Evolutionary conservation across 805 yeast genomes (phyloP), one percentile per base, ranked within the genome.

Genomic region (Metschnikowia arizonensis): DNA sequence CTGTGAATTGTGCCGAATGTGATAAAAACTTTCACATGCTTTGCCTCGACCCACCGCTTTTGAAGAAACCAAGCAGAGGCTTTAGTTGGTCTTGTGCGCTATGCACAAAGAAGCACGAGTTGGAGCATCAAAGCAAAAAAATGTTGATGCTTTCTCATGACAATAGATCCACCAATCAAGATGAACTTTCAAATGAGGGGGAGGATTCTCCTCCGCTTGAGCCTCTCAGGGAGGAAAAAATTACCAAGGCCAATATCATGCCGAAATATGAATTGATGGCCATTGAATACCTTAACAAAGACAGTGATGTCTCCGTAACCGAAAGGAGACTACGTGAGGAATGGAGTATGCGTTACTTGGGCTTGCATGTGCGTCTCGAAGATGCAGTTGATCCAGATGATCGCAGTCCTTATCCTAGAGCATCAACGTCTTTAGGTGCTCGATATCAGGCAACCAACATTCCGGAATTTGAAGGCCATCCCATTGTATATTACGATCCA

Each of bases 1-100:
- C 90, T 1, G 81, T 90, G 5, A 76, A 73, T 50, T 90, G 98
- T 65, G 85, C 85, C n/a, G 83, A 76, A 42, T 90, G 98, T 62
- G 71, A 73, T 10, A 73, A 76, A 14, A 71, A 71, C 47, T 88
- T 81, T 53, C 98, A 90, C 65, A 78, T 89, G 79, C 70, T 80
- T 30, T 90, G 98, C 58, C 75, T 89, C 39, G 87, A 84, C 49
- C 97, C 97, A 1, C 97, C 97, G 1, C 64, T 88, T 32, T 61
- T 77, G 42, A 78, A 78, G 50, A 86, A 86, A 57, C 97, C 96
- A 1, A 82, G 86, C 35, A 68, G 95, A 46, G 96, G 96, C 1
- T 85, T 88, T 59, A 86, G 88, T 7, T 90, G 97, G 97, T 77
- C 88, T 21, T 89, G 97, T 69, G 90, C 87, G 24, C 61, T 69